Evolutionary conservation across 371 early-diverging fungal species (phyloP).

Genomic region (Mucor mucedo): DNA sequence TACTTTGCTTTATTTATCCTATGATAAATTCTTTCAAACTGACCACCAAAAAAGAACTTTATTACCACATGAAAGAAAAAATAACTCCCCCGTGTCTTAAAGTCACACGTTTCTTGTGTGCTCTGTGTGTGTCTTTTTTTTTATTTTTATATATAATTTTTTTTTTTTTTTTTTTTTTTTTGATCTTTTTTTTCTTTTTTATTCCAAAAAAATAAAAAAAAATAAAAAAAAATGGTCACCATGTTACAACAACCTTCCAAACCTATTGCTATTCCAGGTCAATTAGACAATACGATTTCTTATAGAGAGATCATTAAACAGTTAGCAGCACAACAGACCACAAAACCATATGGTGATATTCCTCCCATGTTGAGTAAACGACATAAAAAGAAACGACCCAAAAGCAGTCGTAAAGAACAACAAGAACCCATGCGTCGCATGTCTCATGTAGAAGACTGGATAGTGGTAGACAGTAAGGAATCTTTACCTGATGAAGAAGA

Average conservation of each 20-base stretch:
- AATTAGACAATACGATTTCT: slow-evolving; percentile 34
- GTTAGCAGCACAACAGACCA: slow-evolving; percentile 48
- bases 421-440: slow-evolving; percentile 40
- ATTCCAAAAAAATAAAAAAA: neutral
- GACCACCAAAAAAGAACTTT: neutral
- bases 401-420: slow-evolving; percentile 4
- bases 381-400: slow-evolving; percentile 26
- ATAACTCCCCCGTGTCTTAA: slow-evolving; percentile 15
- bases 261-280: slow-evolving; percentile 36
- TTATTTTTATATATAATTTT: slow-evolving; percentile 8
- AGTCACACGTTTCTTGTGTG: slow-evolving; percentile 8
- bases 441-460: slow-evolving; percentile 60
- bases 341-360: slow-evolving; percentile 62
- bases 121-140: slow-evolving; percentile 9
- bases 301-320: slow-evolving; percentile 61
- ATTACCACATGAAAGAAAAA: slow-evolving; percentile 19
- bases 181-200: slow-evolving; percentile 11
- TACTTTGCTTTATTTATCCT: slow-evolving; percentile 11
- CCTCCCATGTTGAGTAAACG: slow-evolving; percentile 49
- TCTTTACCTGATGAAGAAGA: slow-evolving; percentile 58
- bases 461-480: slow-evolving; percentile 56
- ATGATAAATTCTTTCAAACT: neutral
- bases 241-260: slow-evolving; percentile 35
- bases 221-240: slow-evolving; percentile 28
- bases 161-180: slow-evolving; percentile 12